Evolutionary conservation across 192 early-diverging fungal species (phyloP).

Genomic region (Paraglomus occultum): DNA sequence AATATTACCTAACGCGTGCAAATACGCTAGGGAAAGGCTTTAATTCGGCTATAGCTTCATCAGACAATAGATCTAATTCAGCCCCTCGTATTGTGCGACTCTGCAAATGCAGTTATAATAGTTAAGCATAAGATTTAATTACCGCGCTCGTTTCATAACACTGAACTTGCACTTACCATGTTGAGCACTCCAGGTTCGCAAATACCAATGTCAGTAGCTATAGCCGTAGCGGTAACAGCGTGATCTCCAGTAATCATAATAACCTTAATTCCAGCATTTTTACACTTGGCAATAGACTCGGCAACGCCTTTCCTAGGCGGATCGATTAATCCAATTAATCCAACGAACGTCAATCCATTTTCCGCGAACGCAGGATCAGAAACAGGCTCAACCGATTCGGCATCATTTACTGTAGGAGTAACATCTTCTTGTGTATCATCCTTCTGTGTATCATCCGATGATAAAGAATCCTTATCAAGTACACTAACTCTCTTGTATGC

Average conservation of each 20-base stretch:
- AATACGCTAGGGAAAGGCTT: constrained; percentile 93
- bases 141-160: background rate
- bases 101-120: constrained; percentile 23
- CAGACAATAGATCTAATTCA: constrained; percentile 89
- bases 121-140: constrained; percentile 14
- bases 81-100: constrained; percentile 82
- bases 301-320: constrained; percentile 83
- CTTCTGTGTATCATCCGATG: constrained; percentile 42
- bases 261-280: constrained; percentile 91
- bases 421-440: constrained; percentile 44
- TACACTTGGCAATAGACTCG: constrained; percentile 78
- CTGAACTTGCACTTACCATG: constrained; percentile 32
- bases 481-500: constrained; percentile 64
- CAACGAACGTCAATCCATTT: constrained; percentile 78
- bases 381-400: constrained; percentile 52
- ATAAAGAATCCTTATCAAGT: constrained; percentile 23
- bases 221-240: constrained; percentile 87
- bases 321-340: constrained; percentile 91
- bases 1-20: constrained; percentile 78
- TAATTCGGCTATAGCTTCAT: constrained; percentile 77
- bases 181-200: constrained; percentile 55
- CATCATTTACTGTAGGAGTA: constrained; percentile 35
- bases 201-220: constrained; percentile 88
- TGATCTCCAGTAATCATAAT: constrained; percentile 99
- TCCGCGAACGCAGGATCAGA: constrained; percentile 60